A percentile compares a stretch with the other conserved stretches of the same genome.
These are phyloP conservation scores for Dactylonectria estremocensis DNA, from an alignment of 2,329 filamentous ascomycete species.

Conservation along the genomic window DNA sequence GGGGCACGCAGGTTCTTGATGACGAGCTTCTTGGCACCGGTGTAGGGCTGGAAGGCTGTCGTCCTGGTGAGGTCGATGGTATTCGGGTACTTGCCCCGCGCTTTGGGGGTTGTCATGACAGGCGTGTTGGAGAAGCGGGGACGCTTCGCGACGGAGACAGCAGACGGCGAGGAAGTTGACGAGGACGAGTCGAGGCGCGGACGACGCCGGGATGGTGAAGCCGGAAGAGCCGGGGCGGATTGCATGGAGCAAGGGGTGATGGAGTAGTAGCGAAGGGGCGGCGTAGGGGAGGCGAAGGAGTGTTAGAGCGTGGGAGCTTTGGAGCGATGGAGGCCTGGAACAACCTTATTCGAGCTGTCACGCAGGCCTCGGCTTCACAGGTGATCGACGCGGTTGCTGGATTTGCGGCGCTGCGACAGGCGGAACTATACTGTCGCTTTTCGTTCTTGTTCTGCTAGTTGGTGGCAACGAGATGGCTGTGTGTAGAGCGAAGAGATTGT, in stretches of 20 bases:
- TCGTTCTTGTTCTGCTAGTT: not conserved
- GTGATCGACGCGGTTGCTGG: slow-evolving; percentile 29
- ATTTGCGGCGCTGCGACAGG: slow-evolving; percentile 13
- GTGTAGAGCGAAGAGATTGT: slow-evolving; percentile 3
- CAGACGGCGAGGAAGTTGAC: slow-evolving; percentile 46
- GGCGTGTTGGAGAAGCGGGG: slow-evolving; percentile 48
- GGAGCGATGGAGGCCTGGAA: slow-evolving; percentile 44
- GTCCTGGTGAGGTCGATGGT: slow-evolving; percentile 53
- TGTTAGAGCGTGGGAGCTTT: slow-evolving; percentile 42
- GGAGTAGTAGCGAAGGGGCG: too few species aligned
- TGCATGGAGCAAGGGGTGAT: slow-evolving; percentile 50
- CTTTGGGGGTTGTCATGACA: slow-evolving; percentile 55
- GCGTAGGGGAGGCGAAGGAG: too few species aligned
- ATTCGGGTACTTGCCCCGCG: slow-evolving; percentile 59
- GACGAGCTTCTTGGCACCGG: slow-evolving; percentile 87
- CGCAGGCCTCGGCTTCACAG: slow-evolving; percentile 46
- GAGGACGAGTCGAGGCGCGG: slow-evolving; percentile 55
- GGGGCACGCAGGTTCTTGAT: slow-evolving; percentile 89
- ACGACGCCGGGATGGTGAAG: slow-evolving; percentile 56
- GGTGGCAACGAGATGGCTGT: not conserved
- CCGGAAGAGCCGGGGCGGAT: slow-evolving; percentile 49
- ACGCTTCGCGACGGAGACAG: slow-evolving; percentile 51
- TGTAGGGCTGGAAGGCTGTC: slow-evolving; percentile 77
- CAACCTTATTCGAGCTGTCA: slow-evolving; percentile 47
- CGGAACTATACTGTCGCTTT: not conserved